These are phyloP conservation scores for Phaeodactylum tricornutum DNA, from an alignment of 108 stramenopile species.

Conservation along the genomic window DNA sequence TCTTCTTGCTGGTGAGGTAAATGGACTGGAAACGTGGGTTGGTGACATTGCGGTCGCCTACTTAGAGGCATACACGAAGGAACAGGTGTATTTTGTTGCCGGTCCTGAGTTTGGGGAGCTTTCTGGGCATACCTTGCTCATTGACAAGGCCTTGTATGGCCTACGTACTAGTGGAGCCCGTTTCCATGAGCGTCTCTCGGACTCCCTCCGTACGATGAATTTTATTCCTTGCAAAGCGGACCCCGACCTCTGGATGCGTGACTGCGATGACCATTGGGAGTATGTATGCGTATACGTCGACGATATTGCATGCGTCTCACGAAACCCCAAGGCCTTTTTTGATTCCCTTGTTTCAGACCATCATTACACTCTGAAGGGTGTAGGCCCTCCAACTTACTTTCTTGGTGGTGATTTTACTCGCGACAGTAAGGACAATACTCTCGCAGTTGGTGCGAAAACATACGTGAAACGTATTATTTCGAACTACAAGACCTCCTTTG, in stretches of 20 bases:
- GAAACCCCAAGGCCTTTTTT: constrained; percentile 11
- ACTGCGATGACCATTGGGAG: constrained; percentile 11
- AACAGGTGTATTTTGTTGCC: constrained; percentile 21
- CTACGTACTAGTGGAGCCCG: constrained; percentile 17
- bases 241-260: constrained; percentile 27
- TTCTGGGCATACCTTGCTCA: constrained; percentile 9
- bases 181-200: too few relatives aligned
- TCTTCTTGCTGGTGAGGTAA: constrained; percentile 6
- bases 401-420: constrained; percentile 19
- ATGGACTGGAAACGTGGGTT: constrained; percentile 7
- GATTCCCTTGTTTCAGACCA: constrained; percentile 2
- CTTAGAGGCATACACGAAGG: constrained; percentile 11
- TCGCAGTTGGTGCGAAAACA: too few relatives aligned
- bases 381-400: constrained; percentile 9
- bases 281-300: constrained; percentile 20
- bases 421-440: too few relatives aligned
- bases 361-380: constrained; percentile 24
- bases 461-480: too few relatives aligned
- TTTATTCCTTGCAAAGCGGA: constrained; percentile 23
- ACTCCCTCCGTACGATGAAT: too few relatives aligned
- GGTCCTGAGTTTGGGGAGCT: constrained; percentile 25
- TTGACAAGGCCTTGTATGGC: constrained; percentile 27
- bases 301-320: constrained; percentile 6
- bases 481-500: too few relatives aligned
- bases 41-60: constrained; percentile 15